Conservation (phyloP, 225 moss, liverwort and hornwort species). For the Polytrichum formosum region DNA sequence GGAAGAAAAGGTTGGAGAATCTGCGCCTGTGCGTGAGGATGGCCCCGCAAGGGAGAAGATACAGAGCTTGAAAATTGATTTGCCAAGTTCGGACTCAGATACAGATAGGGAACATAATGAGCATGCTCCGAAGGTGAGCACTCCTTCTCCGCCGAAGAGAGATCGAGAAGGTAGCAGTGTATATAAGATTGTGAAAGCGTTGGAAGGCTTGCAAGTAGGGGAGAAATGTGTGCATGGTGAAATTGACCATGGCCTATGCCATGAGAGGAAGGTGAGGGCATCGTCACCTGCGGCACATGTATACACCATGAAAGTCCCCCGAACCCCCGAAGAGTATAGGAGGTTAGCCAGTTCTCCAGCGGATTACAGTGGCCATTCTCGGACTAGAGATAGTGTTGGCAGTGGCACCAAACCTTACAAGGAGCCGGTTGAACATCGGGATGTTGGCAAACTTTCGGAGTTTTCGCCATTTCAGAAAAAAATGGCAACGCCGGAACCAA, state of each 20-base stretch:
- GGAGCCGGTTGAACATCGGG: background rate
- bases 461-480: slow-evolving; percentile 1
- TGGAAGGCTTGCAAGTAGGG: slow-evolving; percentile 44
- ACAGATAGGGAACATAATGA: slow-evolving; percentile 11
- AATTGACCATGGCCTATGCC: slow-evolving; percentile 46
- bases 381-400: background rate
- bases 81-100: background rate
- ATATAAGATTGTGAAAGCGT: slow-evolving; percentile 41
- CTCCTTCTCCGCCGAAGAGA: slow-evolving; percentile 34
- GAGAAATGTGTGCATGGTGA: slow-evolving; percentile 57
- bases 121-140: slow-evolving; percentile 9
- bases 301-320: slow-evolving; percentile 7
- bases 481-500: background rate
- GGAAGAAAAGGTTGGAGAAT: background rate
- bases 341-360: slow-evolving; percentile 12
- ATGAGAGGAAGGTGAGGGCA: slow-evolving; percentile 23
- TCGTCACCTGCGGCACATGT: slow-evolving; percentile 21
- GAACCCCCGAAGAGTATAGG: background rate
- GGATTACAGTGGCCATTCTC: background rate
- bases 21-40: background rate
- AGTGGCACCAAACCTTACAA: background rate
- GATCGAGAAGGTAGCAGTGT: slow-evolving; percentile 20
- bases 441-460: background rate
- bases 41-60: slow-evolving; percentile 4
- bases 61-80: background rate